Evolutionary conservation across 805 yeast genomes (phyloP).

Genomic region (Phaffomyces antillensis): DNA sequence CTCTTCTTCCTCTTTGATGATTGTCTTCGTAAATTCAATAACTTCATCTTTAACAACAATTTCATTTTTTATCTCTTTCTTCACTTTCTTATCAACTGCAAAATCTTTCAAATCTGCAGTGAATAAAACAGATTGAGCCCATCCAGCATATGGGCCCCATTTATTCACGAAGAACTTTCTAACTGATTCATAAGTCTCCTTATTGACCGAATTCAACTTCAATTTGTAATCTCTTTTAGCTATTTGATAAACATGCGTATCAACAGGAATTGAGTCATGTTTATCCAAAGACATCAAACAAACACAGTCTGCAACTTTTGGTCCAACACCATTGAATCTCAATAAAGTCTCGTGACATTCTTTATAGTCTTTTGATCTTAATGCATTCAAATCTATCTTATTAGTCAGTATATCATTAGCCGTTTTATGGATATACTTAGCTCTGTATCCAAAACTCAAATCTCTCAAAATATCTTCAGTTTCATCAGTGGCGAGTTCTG

Average conservation of each 20-base stretch:
- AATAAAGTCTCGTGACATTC: slow-evolving; percentile 54
- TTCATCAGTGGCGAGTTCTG: slow-evolving; percentile 31
- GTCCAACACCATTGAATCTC: slow-evolving; percentile 84
- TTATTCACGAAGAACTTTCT: slow-evolving; percentile 50
- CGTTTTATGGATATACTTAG: slow-evolving; percentile 77
- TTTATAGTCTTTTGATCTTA: slow-evolving; percentile 41
- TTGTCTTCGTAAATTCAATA: background rate
- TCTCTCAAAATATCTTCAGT: slow-evolving; percentile 40
- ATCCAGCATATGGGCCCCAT: slow-evolving; percentile 94
- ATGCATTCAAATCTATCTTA: slow-evolving; percentile 28
- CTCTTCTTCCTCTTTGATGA: slow-evolving; percentile 9
- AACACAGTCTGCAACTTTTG: slow-evolving; percentile 96
- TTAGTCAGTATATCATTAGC: slow-evolving; percentile 39
- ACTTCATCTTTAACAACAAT: slow-evolving; percentile 1
- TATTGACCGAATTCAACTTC: slow-evolving; percentile 26
- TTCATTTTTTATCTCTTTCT: slow-evolving; percentile 13
- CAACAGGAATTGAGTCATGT: slow-evolving; percentile 87
- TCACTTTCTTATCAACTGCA: slow-evolving; percentile 54
- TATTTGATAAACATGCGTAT: slow-evolving; percentile 89
- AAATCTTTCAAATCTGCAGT: slow-evolving; percentile 75
- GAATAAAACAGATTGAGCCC: slow-evolving; percentile 96
- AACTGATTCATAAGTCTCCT: slow-evolving; percentile 35
- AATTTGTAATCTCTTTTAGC: slow-evolving; percentile 76
- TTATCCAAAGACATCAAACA: slow-evolving; percentile 85
- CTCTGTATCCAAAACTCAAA: slow-evolving; percentile 82